These are phyloP conservation scores for Schwanniomyces vanrijiae DNA, from an alignment of 805 yeast species.

Conservation along the genomic window DNA sequence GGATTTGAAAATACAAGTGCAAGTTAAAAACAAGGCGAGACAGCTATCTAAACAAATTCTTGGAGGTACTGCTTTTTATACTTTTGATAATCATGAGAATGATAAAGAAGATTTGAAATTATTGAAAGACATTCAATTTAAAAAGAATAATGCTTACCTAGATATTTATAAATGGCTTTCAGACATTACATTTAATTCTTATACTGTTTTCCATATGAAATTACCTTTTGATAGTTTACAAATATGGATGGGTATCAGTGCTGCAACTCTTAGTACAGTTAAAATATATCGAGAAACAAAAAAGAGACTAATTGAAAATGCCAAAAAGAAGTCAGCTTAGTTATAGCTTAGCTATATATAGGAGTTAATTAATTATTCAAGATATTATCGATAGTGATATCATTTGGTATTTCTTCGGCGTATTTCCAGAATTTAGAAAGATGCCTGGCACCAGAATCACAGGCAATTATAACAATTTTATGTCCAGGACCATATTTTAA, in stretches of 20 bases:
- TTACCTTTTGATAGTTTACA: slow-evolving; percentile 41
- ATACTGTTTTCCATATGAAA: slow-evolving; percentile 37
- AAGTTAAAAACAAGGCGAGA: slow-evolving; percentile 58
- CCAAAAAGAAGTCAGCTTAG: not conserved
- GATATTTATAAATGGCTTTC: slow-evolving; percentile 40
- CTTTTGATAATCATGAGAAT: slow-evolving; percentile 2
- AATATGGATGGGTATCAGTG: slow-evolving; percentile 47
- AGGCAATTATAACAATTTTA: slow-evolving; percentile 77
- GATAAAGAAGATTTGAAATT: slow-evolving; percentile 6
- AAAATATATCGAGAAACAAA: slow-evolving; percentile 41
- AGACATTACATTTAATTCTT: slow-evolving; percentile 40
- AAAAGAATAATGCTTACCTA: slow-evolving; percentile 35
- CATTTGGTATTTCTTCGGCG: slow-evolving; percentile 44
- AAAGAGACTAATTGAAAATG: slow-evolving; percentile 20
- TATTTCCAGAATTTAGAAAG: slow-evolving; percentile 88
- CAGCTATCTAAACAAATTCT: slow-evolving; percentile 41
- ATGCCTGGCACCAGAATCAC: slow-evolving; percentile 92
- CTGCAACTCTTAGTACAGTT: slow-evolving; percentile 35
- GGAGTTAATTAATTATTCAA: slow-evolving; percentile 5
- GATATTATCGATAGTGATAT: slow-evolving; percentile 37
- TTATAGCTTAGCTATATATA: not conserved
- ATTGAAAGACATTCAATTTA: slow-evolving; percentile 34
- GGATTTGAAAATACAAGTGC: slow-evolving; percentile 55
- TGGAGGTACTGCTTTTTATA: slow-evolving; percentile 17
- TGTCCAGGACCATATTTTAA: slow-evolving; percentile 54